Evolutionary conservation across 2,329 filamentous ascomycete genomes (phyloP), one percentile per base, ranked within the genome.

Genomic region (Fusarium tuaranense): DNA sequence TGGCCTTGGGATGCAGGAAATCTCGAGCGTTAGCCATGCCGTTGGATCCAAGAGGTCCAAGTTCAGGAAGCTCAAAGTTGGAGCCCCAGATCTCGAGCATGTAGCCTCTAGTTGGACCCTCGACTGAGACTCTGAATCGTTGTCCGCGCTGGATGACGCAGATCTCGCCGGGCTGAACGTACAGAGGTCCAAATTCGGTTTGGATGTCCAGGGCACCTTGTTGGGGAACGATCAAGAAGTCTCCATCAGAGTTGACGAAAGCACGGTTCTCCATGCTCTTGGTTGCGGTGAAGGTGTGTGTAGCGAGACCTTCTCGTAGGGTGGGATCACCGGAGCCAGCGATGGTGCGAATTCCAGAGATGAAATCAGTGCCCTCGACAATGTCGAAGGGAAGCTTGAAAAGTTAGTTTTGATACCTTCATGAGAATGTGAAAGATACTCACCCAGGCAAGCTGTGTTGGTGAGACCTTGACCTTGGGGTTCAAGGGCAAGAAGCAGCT

Each of bases 81-180:
- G 87, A 86, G 46, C 92, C 90, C 80, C 90, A 93, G 16, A 93
- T 83, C 80, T 94, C 92, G 38, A 92, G 87, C 60, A 93, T 89
- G 78, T 93, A 93, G 10, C 92, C 92, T 60, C 91, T 86, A 0
- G 88, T 88, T 0, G 89, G 88, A 78, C 90, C 91, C 34, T 90
- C 85, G 0, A 82, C 75, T 0, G 71, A 63, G 22, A 82, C 78
- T 22, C 68, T 78, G 68, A 81, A 82, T 22, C 91, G 86, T 55
- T 92, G 86, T n/a, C 92, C 92, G 14, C 90, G 87, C 25, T 90
- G 92, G 25, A 94, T 90, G 18, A 93, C 88, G 60, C 86, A 88
- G 36, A 93, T 89, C 79, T 93, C 92, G n/a, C 91, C 91, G 0
- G 91, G 92, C 5, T 91, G 89, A 7, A 93, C 90, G 61, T 91